Evolutionary conservation across 2,329 filamentous ascomycete species (phyloP), one percentile per base, ranked within the genome.

Genomic region (Scedosporium aurantiacum): DNA sequence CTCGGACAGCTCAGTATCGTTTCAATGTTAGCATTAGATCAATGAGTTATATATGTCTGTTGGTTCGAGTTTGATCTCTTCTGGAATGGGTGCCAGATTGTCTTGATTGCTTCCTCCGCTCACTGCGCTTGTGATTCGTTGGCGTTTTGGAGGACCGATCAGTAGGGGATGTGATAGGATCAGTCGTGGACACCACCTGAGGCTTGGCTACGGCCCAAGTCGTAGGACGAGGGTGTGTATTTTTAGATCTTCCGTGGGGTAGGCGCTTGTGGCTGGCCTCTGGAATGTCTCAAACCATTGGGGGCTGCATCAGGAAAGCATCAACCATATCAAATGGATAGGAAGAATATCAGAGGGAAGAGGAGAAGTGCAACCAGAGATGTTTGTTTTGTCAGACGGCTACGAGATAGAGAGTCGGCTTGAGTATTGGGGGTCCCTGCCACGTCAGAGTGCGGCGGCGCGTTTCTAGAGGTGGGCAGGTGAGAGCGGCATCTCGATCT

Each of bases 191-290:
- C 21, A 41, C 62, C 45, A 62, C 57, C 57, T 55, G 60, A 54
- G 61, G 59, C 41, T 62, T 37, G 60, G 54, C 62, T 54, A 7
- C 58, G 45, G 37, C 45, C 32, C 21, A 59, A 18, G 43, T 41
- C 37, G 14, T 18, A 47, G n/a, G 43, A 18, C 18, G 43, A 47
- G 10, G 43, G 43, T 47, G 43, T 47, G 43, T 47, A 47, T 47
- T 47, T 47, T 47, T 47, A 47, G 43, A 47, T n/a, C 32, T 37
- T 37, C 18, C 43, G 43, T 47, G 43, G 43, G 43, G 43, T 47
- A 21, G 43, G 43, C 43, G 43, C 43, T 47, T 47, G 43, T 21
- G 32, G 32, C 32, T 37, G 32, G 32, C 32, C 32, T 37, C 32
- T 12, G 32, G 14, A 37, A 37, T 37, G 43, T 18, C 16, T 47